phyloP scores from a whole-genome alignment of 2,329 filamentous ascomycete genomes.

The Cadophora sp. region DNA sequence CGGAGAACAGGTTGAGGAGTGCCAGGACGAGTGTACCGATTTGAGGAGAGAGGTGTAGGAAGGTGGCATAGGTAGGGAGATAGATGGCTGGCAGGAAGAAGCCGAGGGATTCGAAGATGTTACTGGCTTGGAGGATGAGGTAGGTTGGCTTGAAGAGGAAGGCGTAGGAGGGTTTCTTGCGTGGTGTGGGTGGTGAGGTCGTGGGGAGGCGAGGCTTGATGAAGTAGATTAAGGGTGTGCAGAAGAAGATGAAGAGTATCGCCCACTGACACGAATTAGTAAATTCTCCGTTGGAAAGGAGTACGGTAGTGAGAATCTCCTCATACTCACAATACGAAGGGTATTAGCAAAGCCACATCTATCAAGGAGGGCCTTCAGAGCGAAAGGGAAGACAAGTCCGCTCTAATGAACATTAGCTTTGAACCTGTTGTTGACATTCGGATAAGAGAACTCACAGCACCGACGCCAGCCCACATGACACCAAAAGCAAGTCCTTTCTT shows the following conservation, averaged over 20 bases:
- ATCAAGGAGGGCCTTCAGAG: slow-evolving; percentile 50
- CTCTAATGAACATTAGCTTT: slow-evolving; percentile 25
- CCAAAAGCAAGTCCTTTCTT: slow-evolving; percentile 57
- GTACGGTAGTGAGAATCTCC: too few species aligned
- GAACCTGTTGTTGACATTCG: slow-evolving; percentile 47
- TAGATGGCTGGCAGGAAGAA: slow-evolving; percentile 63
- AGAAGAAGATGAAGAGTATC: slow-evolving; percentile 36
- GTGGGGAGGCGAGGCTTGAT: slow-evolving; percentile 62
- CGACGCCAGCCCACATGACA: slow-evolving; percentile 51
- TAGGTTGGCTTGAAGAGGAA: slow-evolving; percentile 56
- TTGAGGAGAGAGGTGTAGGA: slow-evolving; percentile 49
- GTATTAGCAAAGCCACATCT: slow-evolving; percentile 49
- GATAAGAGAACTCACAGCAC: slow-evolving; percentile 40
- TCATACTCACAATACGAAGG: slow-evolving; percentile 46
- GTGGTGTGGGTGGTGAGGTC: slow-evolving; percentile 15
- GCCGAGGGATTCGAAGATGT: slow-evolving; percentile 58
- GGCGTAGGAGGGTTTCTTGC: slow-evolving; percentile 22
- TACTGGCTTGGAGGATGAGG: slow-evolving; percentile 57
- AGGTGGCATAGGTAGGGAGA: slow-evolving; percentile 56
- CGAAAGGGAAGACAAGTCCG: slow-evolving; percentile 46
- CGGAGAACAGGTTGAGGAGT: slow-evolving; percentile 56
- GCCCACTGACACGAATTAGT: slow-evolving; percentile 27
- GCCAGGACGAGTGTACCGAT: slow-evolving; percentile 55
- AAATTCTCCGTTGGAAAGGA: too few species aligned
- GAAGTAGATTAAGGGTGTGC: slow-evolving; percentile 60